Evolutionary conservation across 345 rosid species (phyloP).

Genomic region (Arabis alpina): DNA sequence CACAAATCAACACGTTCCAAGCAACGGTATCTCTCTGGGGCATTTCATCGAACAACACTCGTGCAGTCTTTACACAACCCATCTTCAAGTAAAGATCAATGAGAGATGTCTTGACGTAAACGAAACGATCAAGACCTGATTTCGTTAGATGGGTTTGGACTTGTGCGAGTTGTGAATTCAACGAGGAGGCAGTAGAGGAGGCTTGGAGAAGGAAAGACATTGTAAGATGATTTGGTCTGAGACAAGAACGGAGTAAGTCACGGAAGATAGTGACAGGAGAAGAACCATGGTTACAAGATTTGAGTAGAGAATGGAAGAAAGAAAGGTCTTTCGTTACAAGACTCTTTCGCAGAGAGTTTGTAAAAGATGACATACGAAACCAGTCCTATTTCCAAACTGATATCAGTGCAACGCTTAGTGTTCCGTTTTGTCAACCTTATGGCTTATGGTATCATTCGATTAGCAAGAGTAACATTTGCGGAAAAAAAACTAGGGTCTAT

Average conservation of each 20-base stretch:
- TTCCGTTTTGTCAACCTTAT: too few species aligned
- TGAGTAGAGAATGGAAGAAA: constrained; percentile 55
- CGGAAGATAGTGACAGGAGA: constrained; percentile 55
- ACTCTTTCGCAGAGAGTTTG: too few species aligned
- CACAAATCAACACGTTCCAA: constrained; percentile 88
- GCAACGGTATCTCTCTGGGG: constrained; percentile 66
- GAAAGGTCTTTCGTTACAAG: constrained; percentile 45
- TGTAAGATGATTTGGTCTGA: constrained; percentile 59
- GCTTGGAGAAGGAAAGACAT: constrained; percentile 60
- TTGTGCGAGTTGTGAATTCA: constrained; percentile 47
- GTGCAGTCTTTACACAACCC: constrained; percentile 52
- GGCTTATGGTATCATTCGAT: too few species aligned
- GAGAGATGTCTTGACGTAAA: constrained; percentile 64
- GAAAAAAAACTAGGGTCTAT: too few species aligned
- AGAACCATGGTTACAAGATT: constrained; percentile 46
- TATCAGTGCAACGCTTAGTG: too few species aligned
- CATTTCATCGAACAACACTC: constrained; percentile 62
- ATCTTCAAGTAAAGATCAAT: constrained; percentile 50
- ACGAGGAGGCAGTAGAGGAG: constrained; percentile 31
- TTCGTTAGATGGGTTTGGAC: constrained; percentile 63
- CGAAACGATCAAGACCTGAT: constrained; percentile 55
- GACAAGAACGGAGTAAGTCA: constrained; percentile 51
- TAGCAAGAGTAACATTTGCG: too few species aligned
- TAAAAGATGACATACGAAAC: too few species aligned
- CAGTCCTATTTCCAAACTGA: too few species aligned